These are phyloP conservation scores for Pleurotus eryngii DNA, from an alignment of 768 basidiomycete genomes.

Conservation along the genomic window DNA sequence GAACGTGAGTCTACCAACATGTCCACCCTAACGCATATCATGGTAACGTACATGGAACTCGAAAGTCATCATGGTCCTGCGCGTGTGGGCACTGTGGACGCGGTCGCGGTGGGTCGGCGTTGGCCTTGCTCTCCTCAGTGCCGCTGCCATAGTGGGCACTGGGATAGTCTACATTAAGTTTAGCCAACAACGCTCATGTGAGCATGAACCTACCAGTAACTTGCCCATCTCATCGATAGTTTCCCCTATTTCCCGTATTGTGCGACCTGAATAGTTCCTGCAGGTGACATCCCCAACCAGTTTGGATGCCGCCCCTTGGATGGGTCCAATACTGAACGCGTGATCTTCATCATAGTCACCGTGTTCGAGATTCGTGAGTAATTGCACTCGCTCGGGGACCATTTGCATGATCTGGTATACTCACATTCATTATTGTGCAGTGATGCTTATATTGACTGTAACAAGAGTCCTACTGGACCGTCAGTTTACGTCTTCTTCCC, in stretches of 20 bases:
- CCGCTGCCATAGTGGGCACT: not conserved
- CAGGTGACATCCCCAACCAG: no score
- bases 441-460: no score
- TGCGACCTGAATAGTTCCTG: no score
- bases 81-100: not conserved
- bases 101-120: not conserved
- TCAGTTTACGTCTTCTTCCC: not conserved
- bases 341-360: no score
- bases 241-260: no score
- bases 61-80: not conserved
- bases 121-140: not conserved
- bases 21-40: no score
- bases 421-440: not conserved
- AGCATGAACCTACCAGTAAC: no score
- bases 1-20: not conserved
- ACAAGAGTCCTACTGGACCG: no score
- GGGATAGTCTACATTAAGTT: not conserved
- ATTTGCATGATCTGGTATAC: not conserved
- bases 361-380: no score
- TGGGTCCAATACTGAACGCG: no score
- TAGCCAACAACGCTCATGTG: not conserved
- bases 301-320: no score
- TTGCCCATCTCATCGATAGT: no score
- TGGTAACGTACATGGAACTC: not conserved
- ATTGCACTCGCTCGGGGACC: not conserved